Base-by-base conservation (phyloP, 2,329 filamentous ascomycete species). In the Aspergillus sp. region DNA sequence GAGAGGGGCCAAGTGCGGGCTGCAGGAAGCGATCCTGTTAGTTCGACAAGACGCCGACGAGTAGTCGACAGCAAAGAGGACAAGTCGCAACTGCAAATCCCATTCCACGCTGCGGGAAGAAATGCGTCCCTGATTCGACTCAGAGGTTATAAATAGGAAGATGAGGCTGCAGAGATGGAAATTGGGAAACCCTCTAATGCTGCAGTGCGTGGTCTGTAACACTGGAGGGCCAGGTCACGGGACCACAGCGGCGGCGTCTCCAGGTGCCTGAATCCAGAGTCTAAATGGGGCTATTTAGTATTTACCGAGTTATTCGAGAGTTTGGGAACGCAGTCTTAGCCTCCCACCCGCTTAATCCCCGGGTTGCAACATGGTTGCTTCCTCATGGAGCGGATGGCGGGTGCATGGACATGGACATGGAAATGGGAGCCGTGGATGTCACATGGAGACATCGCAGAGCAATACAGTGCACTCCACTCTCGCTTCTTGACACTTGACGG, bases 91-190 rank as follows among this genome's bases (percentile, higher is more conserved):
- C 39, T 52, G 49, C 44, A 48, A 62, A 21, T 24, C 21, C n/a
- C 11, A 9, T 61, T 64, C 63, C 60, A 62, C 62, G 62, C 64
- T 64, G 62, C 62, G 48, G 52, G 52, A 50, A 24, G 52, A 35
- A 51, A 44, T 15, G 24, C 19, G 45, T 40, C 21, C 27, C 50
- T 45, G 27, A 45, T 11, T 48, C 35, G 23, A 49, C 12, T 46
- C 43, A 35, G 19, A 23, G 15, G 33, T 44, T 40, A 53, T 53
- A 43, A 55, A 49, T 50, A 58, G 51, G 51, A 53, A 14, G 15
- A 37, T 51, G 51, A 53, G 41, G 41, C 51, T 47, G 51, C 51
- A 53, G 37, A 40, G 51, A 27, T 46, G 23, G 31, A 35, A 37
- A 53, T 39, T 31, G 31, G 51, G 51, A 53, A 46, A 19, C n/a